Base-by-base conservation (phyloP, 1,284 basidiomycete genomes). In the Boletus austroedulis region DNA sequence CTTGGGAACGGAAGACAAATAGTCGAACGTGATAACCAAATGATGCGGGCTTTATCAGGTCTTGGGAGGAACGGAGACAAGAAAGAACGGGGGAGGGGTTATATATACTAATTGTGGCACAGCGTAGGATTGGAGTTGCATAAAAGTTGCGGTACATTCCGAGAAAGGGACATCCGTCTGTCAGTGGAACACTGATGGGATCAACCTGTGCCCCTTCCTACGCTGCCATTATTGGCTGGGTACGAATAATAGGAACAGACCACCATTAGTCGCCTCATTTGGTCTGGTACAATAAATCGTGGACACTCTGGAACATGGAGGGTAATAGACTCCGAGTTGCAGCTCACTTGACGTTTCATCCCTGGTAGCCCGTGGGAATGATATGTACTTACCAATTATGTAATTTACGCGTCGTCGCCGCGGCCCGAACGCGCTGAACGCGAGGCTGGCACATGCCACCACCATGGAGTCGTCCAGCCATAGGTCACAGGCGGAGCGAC, bases 391-490 rank as follows among this genome's bases (percentile, higher is more conserved):
- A 26, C n/a, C n/a, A 52, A 70, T 67, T 67, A 71, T 1, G 1
- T 17, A n/a, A 32, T 34, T 50, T 24, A 63, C 65, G 59, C 67
- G 65, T 62, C 61, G 46, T 57, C 59, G 43, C 55, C 48, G 53
- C 56, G 53, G 53, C 56, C 31, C 24, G 59, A 62, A 65, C 62
- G 60, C 58, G 62, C 62, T 56, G 29, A 46, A 53, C 61, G 57
- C 53, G 48, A 58, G 59, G 63, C 53, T 26, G n/a, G n/a, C 23
- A 40, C 24, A 48, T 32, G 11, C 24, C 31, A 17, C 24, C 31
- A 17, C 44, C 34, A 78, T 79, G 77, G 69, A 77, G 46, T 77
- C 78, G 2, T 62, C 65, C 24, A 65, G 65, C 8, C 63, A 65
- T 50, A 69, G 69, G 62, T 59, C 50, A 9, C 56, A 67, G 19